These are phyloP conservation scores for Trypanosoma theileri DNA, from an alignment of 208 protist genomes.

Conservation along the genomic window DNA sequence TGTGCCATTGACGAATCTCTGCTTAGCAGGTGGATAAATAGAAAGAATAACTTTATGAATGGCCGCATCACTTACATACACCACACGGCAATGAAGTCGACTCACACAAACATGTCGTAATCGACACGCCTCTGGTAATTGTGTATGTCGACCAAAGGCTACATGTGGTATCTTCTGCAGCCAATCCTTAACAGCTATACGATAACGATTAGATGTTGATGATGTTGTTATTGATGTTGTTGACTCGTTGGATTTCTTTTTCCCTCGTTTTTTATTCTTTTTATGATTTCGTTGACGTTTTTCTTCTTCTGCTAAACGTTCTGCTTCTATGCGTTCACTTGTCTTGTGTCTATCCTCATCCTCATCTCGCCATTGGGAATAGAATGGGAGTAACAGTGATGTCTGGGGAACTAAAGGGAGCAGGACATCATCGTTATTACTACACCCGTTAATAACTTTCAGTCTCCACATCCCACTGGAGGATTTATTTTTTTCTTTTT, in stretches of 20 bases:
- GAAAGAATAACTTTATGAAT: slow-evolving; percentile 21
- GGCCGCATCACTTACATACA: slow-evolving; percentile 48
- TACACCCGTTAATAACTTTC: slow-evolving; percentile 62
- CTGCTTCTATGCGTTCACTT: neutral
- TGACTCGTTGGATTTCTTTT: neutral
- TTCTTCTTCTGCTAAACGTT: too few relatives aligned
- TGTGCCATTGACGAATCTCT: neutral
- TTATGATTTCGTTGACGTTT: too few relatives aligned
- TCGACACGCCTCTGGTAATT: slow-evolving; percentile 37
- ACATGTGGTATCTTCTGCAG: slow-evolving; percentile 61
- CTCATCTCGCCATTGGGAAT: slow-evolving; percentile 25
- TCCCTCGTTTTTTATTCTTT: neutral
- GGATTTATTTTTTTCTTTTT: neutral
- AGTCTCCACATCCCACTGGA: slow-evolving; percentile 22
- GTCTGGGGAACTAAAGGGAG: slow-evolving; percentile 50
- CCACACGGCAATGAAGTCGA: slow-evolving; percentile 62
- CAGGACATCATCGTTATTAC: slow-evolving; percentile 44
- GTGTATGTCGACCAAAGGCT: slow-evolving; percentile 55
- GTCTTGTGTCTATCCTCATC: slow-evolving; percentile 9
- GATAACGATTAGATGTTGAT: neutral
- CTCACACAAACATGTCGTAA: slow-evolving; percentile 64
- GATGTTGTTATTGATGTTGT: neutral
- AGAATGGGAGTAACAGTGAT: slow-evolving; percentile 52
- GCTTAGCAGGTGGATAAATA: slow-evolving; percentile 13
- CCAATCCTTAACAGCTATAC: slow-evolving; percentile 43